Evolutionary conservation across 1,284 basidiomycete species (phyloP).

Genomic region (Sanghuangporus baumii): DNA sequence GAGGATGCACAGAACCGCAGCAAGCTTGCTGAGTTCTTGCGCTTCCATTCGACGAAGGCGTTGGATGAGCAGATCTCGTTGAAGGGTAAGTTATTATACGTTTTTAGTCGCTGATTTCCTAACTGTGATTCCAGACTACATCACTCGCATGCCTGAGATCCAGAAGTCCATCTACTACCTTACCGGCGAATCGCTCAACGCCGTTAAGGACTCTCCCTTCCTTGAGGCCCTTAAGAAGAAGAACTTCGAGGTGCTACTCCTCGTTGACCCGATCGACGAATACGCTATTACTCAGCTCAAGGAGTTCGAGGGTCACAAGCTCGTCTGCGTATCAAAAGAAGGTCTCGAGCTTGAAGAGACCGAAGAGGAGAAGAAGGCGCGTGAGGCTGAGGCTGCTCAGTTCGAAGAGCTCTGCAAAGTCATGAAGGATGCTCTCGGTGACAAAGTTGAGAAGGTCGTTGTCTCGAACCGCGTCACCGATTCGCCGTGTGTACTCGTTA

Average conservation of each 20-base stretch:
- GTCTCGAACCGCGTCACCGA: conserved; percentile 97
- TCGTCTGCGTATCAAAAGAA: conserved; percentile 98
- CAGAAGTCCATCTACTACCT: conserved; percentile 99
- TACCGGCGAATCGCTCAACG: conserved; percentile 93
- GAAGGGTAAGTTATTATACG: conserved; percentile 58
- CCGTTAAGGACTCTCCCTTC: conserved; percentile 95
- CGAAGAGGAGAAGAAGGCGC: conserved; percentile 91
- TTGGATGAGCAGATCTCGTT: conserved; percentile 90
- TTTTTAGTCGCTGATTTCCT: background rate
- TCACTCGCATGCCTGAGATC: conserved; percentile 98
- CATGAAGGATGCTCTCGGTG: conserved; percentile 98
- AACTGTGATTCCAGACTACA: conserved; percentile 70
- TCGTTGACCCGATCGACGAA: conserved; percentile 98
- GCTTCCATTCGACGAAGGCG: conserved; percentile 98
- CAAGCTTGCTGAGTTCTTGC: conserved; percentile 99
- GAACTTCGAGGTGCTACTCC: conserved; percentile 97
- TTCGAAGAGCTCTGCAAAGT: conserved; percentile 89
- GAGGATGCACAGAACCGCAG: conserved; percentile 98
- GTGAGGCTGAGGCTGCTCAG: conserved; percentile 84
- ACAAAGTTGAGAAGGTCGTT: conserved; percentile 99
- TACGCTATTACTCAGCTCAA: conserved; percentile 98
- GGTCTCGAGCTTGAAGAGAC: conserved; percentile 99
- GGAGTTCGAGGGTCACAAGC: conserved; percentile 99
- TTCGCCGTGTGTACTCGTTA: conserved; percentile 95
- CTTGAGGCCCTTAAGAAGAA: conserved; percentile 99